These are phyloP conservation scores for Lachnellula hyalina DNA, from an alignment of 2,329 filamentous ascomycete species.

Conservation along the genomic window DNA sequence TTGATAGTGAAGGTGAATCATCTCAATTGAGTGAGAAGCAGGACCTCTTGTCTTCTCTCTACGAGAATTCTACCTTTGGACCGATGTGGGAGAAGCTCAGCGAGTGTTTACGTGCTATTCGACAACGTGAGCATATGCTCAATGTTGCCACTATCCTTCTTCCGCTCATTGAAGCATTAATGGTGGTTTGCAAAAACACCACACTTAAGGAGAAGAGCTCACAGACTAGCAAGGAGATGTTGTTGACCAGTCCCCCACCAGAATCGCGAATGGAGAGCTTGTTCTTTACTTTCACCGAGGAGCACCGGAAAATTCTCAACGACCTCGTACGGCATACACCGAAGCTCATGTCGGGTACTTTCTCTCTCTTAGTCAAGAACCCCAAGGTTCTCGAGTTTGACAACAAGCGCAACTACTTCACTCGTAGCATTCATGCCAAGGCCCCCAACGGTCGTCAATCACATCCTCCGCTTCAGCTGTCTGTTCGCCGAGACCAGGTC, in stretches of 20 bases:
- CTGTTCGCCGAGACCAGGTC: constrained; percentile 87
- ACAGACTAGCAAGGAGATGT: constrained; percentile 58
- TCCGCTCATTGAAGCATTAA: constrained; percentile 90
- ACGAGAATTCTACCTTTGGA: constrained; percentile 85
- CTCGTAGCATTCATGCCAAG: constrained; percentile 78
- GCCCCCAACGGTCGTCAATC: constrained; percentile 65
- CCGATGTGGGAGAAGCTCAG: constrained; percentile 91
- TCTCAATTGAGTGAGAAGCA: constrained; percentile 62
- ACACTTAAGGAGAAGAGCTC: constrained; percentile 42
- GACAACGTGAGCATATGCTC: constrained; percentile 88
- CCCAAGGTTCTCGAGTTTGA: constrained; percentile 98
- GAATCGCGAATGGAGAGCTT: constrained; percentile 80
- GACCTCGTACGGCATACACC: constrained; percentile 96
- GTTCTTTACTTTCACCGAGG: constrained; percentile 97
- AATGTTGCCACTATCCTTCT: constrained; percentile 95
- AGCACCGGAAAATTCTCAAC: constrained; percentile 95
- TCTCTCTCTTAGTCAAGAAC: constrained; percentile 93
- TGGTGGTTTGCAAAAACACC: constrained; percentile 99
- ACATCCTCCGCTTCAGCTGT: constrained; percentile 71
- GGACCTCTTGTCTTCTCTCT: constrained; percentile 79
- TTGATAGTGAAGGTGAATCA: constrained; percentile 49
- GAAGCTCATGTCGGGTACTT: constrained; percentile 97
- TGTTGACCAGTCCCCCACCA: constrained; percentile 69
- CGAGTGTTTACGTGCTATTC: constrained; percentile 80
- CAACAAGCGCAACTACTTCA: constrained; percentile 99